These are phyloP conservation scores for Obelidium mucronatum DNA, from an alignment of 192 early-diverging fungal species.

Conservation along the genomic window DNA sequence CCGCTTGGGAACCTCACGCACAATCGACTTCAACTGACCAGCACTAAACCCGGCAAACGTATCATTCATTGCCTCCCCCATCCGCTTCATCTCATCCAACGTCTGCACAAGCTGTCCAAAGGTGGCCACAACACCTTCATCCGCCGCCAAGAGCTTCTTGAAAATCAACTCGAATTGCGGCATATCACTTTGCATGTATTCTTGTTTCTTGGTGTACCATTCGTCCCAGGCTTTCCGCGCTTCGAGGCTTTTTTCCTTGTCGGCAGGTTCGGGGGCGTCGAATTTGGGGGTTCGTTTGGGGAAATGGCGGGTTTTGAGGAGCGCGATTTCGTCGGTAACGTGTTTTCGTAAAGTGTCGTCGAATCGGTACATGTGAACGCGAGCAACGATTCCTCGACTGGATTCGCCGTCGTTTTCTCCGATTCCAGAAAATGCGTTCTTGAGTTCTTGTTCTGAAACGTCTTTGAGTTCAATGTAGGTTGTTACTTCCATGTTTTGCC, in stretches of 20 bases:
- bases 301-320: constrained; percentile 47
- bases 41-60: constrained; percentile 45
- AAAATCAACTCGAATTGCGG: constrained; percentile 54
- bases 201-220: constrained; percentile 43
- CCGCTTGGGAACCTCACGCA: constrained; percentile 46
- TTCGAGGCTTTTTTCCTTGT: constrained; percentile 44
- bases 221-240: constrained; percentile 52
- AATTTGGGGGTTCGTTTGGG: constrained; percentile 45
- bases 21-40: constrained; percentile 41
- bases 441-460: constrained; percentile 40
- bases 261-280: constrained; percentile 47
- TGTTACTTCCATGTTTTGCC: constrained; percentile 54
- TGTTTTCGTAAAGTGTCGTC: constrained; percentile 47
- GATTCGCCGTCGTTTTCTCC: constrained; percentile 21
- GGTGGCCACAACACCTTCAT: constrained; percentile 36
- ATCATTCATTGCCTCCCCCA: constrained; percentile 47
- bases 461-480: constrained; percentile 52
- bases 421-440: constrained; percentile 10
- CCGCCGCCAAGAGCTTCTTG: constrained; percentile 47
- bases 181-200: constrained; percentile 50
- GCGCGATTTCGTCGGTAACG: constrained; percentile 48
- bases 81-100: constrained; percentile 51
- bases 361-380: constrained; percentile 59
- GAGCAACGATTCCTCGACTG: constrained; percentile 36
- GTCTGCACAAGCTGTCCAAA: constrained; percentile 51